A percentile compares a stretch with the other conserved stretches of the same genome.
Evolutionary conservation across 2,329 filamentous ascomycete genomes (phyloP).

Genomic region (Pseudogymnoascus sp.): DNA sequence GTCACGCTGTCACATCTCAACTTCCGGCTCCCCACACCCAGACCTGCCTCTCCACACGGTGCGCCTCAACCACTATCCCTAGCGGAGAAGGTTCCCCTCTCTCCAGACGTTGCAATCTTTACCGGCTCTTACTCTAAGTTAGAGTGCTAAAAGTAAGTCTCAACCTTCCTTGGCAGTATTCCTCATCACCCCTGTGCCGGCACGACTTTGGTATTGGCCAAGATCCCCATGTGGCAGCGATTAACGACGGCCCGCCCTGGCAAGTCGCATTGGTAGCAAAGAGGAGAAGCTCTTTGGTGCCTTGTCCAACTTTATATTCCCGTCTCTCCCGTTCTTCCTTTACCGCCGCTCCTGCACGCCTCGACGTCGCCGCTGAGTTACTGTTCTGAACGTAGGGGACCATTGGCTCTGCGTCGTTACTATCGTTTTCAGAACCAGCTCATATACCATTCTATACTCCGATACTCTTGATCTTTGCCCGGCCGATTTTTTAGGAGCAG

Average conservation of each 20-base stretch:
- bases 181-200: neutral
- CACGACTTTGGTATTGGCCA: neutral
- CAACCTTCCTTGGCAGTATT: neutral
- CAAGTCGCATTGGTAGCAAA: neutral
- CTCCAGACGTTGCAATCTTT: neutral
- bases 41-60: neutral
- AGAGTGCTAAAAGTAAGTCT: slow-evolving; percentile 1
- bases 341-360: slow-evolving; percentile 1
- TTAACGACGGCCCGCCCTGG: neutral
- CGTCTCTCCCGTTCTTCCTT: neutral
- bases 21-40: neutral
- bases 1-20: slow-evolving; percentile 5
- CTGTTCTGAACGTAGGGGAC: neutral
- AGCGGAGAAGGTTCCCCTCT: neutral
- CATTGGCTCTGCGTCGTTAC: neutral
- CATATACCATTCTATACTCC: neutral
- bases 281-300: neutral
- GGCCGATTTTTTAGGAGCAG: neutral
- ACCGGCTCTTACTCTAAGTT: neutral
- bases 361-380: slow-evolving; percentile 3
- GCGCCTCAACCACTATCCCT: neutral
- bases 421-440: neutral
- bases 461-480: neutral
- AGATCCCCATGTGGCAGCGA: neutral
- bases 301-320: slow-evolving; percentile 3